Evolutionary conservation across 805 yeast genomes (phyloP).

Genomic region (Starmerella etchellsii): DNA sequence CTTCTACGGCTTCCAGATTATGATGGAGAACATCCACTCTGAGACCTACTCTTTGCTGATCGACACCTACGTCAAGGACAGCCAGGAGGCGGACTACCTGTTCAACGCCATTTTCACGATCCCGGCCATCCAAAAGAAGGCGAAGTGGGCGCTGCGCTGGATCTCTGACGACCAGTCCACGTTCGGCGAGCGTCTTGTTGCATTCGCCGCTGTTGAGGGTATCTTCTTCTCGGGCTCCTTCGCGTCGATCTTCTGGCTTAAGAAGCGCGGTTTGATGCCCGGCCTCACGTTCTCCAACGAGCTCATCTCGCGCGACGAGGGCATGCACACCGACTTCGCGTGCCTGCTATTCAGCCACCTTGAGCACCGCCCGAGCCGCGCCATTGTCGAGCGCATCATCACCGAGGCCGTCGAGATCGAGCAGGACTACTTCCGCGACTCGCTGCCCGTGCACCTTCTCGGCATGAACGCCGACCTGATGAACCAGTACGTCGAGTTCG

Average conservation of each 20-base stretch:
- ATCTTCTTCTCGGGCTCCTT: constrained; percentile 96
- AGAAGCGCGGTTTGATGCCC: constrained; percentile 98
- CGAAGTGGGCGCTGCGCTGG: constrained; percentile 99
- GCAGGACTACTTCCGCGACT: constrained; percentile 88
- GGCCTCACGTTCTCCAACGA: constrained; percentile 97
- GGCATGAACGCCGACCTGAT: constrained; percentile 91
- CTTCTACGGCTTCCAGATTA: constrained; percentile 97
- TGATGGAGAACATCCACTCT: constrained; percentile 98
- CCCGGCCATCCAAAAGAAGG: constrained; percentile 93
- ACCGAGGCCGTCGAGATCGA: constrained; percentile 93
- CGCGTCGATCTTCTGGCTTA: constrained; percentile 97
- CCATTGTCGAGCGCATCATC: constrained; percentile 70
- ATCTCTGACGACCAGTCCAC: constrained; percentile 75
- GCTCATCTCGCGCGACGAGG: constrained; percentile 96
- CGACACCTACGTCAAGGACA: constrained; percentile 92
- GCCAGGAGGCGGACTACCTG: constrained; percentile 77
- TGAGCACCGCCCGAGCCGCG: constrained; percentile 71
- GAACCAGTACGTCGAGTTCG: constrained; percentile 97
- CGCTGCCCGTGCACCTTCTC: constrained; percentile 80
- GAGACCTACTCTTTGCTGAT: constrained; percentile 92
- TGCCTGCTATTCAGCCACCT: constrained; percentile 88
- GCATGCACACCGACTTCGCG: constrained; percentile 96
- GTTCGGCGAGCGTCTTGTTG: constrained; percentile 91
- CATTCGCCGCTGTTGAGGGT: constrained; percentile 98
- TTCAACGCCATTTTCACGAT: constrained; percentile 94